Conservation (phyloP, 768 basidiomycete genomes). For the Hydnum rufescens region DNA sequence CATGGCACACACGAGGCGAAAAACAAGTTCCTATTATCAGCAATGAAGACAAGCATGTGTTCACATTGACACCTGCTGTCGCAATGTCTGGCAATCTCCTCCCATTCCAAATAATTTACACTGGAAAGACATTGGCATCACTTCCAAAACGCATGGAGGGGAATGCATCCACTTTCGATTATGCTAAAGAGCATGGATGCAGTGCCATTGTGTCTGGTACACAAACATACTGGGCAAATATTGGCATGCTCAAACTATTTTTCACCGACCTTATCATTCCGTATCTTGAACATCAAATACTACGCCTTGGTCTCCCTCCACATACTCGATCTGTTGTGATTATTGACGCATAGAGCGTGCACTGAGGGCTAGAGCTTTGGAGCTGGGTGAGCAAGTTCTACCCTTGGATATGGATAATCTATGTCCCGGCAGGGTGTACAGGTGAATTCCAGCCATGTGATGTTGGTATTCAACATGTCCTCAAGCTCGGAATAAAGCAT, state of each 20-base stretch:
- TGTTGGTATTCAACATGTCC: too few relatives aligned
- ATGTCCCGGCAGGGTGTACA: too few relatives aligned
- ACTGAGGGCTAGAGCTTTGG: too few relatives aligned
- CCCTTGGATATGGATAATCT: too few relatives aligned
- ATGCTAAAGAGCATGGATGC: conserved; percentile 13
- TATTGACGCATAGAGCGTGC: too few relatives aligned
- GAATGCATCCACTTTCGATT: too few relatives aligned
- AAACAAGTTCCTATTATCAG: conserved; percentile 22
- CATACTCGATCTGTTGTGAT: too few relatives aligned
- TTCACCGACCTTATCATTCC: conserved; percentile 11
- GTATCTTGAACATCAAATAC: too few relatives aligned
- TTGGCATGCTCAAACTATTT: conserved; percentile 1
- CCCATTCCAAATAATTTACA: conserved; percentile 22
- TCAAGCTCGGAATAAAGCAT: too few relatives aligned
- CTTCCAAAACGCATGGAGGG: conserved; percentile 13
- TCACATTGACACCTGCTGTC: conserved; percentile 21
- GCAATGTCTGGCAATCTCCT: conserved; percentile 17
- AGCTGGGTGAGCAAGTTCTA: too few relatives aligned
- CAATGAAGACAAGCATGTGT: conserved; percentile 24
- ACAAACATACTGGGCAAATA: conserved; percentile 5
- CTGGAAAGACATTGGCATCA: conserved; percentile 15
- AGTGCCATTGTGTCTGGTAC: conserved; percentile 14
- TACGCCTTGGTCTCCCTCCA: too few relatives aligned
- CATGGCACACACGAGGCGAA: conserved; percentile 16
- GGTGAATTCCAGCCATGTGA: too few relatives aligned